Evolutionary conservation across 2,329 filamentous ascomycete genomes (phyloP).

Genomic region (Talaromyces marneffei): DNA sequence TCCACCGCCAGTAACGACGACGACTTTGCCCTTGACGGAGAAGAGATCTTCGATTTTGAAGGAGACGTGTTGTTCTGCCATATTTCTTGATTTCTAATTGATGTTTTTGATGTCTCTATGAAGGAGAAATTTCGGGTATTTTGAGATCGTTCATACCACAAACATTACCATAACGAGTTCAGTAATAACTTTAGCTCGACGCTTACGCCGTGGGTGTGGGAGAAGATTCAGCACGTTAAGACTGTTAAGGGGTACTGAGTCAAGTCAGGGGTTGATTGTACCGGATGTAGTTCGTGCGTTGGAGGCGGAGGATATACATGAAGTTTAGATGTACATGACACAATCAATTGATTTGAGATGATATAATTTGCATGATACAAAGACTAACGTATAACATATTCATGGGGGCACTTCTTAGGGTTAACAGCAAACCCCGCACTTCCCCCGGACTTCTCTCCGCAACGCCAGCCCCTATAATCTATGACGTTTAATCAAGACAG

Average conservation of each 20-base stretch:
- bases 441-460: neutral
- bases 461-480: neutral
- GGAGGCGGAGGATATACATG: neutral
- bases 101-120: neutral
- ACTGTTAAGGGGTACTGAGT: neutral
- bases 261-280: neutral
- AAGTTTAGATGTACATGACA: neutral
- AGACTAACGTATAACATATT: neutral
- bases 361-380: neutral
- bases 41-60: conserved; percentile 12
- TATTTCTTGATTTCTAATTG: neutral
- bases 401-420: neutral
- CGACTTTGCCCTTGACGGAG: conserved; percentile 13
- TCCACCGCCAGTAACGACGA: conserved; percentile 16
- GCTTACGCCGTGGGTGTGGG: conserved; percentile 6
- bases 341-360: neutral
- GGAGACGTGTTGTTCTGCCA: conserved; percentile 11
- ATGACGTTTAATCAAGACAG: neutral
- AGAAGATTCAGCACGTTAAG: conserved; percentile 4
- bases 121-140: neutral
- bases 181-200: conserved; percentile 10
- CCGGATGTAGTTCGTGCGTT: neutral
- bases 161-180: neutral
- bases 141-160: neutral
- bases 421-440: neutral